These are phyloP conservation scores for Tuber melanosporum DNA, from an alignment of 495 filamentous ascomycete species.

Conservation along the genomic window DNA sequence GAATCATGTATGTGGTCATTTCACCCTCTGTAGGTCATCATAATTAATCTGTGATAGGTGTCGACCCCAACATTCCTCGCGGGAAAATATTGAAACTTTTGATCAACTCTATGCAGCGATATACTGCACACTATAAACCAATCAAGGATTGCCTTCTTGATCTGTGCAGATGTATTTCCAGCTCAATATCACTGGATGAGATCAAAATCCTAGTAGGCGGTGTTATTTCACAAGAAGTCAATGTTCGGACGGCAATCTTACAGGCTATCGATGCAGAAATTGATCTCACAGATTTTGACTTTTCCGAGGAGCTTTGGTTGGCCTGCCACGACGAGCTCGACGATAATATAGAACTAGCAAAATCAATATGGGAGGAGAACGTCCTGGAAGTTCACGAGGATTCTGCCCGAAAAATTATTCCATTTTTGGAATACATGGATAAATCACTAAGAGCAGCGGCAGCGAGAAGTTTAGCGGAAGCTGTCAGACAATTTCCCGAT, in stretches of 20 bases:
- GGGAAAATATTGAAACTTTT: conserved; percentile 61
- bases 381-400: conserved; percentile 62
- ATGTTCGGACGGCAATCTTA: conserved; percentile 79
- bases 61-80: conserved; percentile 68
- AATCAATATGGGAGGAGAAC: conserved; percentile 91
- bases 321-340: conserved; percentile 82
- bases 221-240: conserved; percentile 64
- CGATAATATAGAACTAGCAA: conserved; percentile 77
- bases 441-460: conserved; percentile 75
- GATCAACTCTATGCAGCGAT: conserved; percentile 76
- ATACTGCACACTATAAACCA: conserved; percentile 85
- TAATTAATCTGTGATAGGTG: conserved; percentile 44
- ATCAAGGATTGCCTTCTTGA: conserved; percentile 87
- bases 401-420: conserved; percentile 60
- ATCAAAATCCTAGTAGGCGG: conserved; percentile 65
- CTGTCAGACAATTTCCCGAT: conserved; percentile 53
- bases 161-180: conserved; percentile 69
- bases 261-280: conserved; percentile 86
- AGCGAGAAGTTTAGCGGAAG: conserved; percentile 70
- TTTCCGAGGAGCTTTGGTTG: conserved; percentile 88
- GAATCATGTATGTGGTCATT: conserved; percentile 51
- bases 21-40: background rate
- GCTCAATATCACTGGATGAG: conserved; percentile 65
- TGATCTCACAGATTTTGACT: conserved; percentile 76
- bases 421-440: conserved; percentile 72